These are phyloP conservation scores for Amphirosellinia nigrospora DNA, from an alignment of 495 filamentous ascomycete species.

Conservation along the genomic window DNA sequence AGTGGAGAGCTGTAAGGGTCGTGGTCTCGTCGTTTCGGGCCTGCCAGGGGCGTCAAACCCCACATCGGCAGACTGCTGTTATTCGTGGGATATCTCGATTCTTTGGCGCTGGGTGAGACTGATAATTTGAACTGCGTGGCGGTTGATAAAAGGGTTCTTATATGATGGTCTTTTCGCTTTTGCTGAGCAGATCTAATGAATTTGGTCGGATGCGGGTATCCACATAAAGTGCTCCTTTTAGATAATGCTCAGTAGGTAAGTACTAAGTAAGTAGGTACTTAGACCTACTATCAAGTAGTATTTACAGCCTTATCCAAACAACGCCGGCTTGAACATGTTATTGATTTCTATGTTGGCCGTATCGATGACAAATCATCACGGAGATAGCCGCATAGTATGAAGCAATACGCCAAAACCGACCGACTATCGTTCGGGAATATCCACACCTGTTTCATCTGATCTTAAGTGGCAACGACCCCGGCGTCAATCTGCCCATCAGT, in stretches of 20 bases:
- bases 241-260: background rate
- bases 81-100: conserved; percentile 21
- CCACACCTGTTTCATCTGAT: conserved; percentile 24
- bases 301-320: too few relatives aligned
- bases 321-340: background rate
- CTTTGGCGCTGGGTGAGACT: conserved; percentile 10
- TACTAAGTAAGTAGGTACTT: too few relatives aligned
- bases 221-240: background rate
- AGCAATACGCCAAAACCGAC: background rate
- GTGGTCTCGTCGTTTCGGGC: conserved; percentile 20
- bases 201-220: background rate
- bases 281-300: too few relatives aligned
- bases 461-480: conserved; percentile 8
- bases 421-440: background rate
- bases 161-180: background rate
- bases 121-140: background rate
- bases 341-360: background rate
- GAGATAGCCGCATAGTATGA: background rate
- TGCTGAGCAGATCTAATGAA: background rate
- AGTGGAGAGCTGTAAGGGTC: conserved; percentile 1
- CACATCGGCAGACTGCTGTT: conserved; percentile 7
- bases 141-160: background rate
- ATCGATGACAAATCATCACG: conserved; percentile 4
- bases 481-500: conserved; percentile 15
- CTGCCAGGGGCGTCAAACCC: conserved; percentile 17